Evolutionary conservation across 1,284 basidiomycete species (phyloP).

Genomic region (Afroboletus lepidellus): DNA sequence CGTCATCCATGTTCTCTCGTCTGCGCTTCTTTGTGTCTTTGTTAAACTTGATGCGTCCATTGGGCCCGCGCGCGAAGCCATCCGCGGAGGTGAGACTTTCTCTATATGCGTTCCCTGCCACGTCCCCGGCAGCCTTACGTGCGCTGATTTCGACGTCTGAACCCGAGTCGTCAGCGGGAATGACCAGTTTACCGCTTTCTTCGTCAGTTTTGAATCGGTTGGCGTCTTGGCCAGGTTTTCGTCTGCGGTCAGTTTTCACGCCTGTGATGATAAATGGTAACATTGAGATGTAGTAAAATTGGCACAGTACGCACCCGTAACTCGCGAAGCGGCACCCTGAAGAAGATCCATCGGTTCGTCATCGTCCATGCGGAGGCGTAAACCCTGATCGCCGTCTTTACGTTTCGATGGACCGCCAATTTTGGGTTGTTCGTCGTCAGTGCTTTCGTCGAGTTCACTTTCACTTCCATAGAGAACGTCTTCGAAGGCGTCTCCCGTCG

Average conservation of each 20-base stretch:
- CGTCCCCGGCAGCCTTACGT: conserved; percentile 45
- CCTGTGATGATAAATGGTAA: conserved; percentile 40
- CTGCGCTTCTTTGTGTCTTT: conserved; percentile 93
- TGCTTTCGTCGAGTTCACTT: conserved; percentile 77
- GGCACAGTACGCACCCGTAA: conserved; percentile 61
- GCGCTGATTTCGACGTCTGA: conserved; percentile 38
- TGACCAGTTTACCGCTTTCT: conserved; percentile 86
- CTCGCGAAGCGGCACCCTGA: conserved; percentile 74
- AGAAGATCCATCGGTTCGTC: conserved; percentile 97
- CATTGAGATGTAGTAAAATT: conserved; percentile 1
- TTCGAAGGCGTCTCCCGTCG: conserved; percentile 87
- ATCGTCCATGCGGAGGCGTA: conserved; percentile 82
- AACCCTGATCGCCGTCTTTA: conserved; percentile 41
- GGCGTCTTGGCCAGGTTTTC: conserved; percentile 86
- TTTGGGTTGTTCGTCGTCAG: conserved; percentile 53
- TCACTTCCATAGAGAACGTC: conserved; percentile 95
- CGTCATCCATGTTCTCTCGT: conserved; percentile 60
- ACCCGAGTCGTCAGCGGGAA: conserved; percentile 63
- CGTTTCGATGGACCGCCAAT: conserved; percentile 36
- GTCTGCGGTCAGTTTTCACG: conserved; percentile 50
- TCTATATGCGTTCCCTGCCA: conserved; percentile 81
- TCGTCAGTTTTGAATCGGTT: conserved; percentile 86
- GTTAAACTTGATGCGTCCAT: conserved; percentile 91
- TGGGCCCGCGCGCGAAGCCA: conserved; percentile 82
- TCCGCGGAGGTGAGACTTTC: conserved; percentile 83